phyloP scores from a whole-genome alignment of 2,329 filamentous ascomycete species.

The Leptographium lundbergii region DNA sequence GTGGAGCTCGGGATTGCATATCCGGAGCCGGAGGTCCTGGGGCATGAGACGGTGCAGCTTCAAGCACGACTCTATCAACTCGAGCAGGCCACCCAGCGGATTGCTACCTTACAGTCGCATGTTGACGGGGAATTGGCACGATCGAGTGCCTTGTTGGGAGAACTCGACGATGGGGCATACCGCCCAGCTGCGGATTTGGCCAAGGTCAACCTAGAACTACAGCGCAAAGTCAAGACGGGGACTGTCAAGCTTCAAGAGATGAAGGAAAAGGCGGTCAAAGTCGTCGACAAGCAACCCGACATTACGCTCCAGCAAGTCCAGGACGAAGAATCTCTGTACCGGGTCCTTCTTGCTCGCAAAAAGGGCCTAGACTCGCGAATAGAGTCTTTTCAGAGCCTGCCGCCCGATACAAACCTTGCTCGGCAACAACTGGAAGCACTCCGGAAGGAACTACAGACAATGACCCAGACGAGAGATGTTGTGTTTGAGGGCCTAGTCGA shows the following conservation, averaged over 20 bases:
- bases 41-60: slow-evolving; percentile 39
- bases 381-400: slow-evolving; percentile 55
- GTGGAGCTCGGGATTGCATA: slow-evolving; percentile 35
- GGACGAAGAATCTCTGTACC: slow-evolving; percentile 44
- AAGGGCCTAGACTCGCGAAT: slow-evolving; percentile 50
- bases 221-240: slow-evolving; percentile 56
- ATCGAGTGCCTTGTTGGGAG: slow-evolving; percentile 25
- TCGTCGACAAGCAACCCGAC: slow-evolving; percentile 16
- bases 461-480: slow-evolving; percentile 53
- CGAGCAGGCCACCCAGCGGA: slow-evolving; percentile 41
- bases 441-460: slow-evolving; percentile 46
- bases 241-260: slow-evolving; percentile 56
- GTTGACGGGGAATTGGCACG: slow-evolving; percentile 36
- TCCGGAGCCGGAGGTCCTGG: slow-evolving; percentile 36
- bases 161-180: slow-evolving; percentile 33
- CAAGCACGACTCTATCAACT: slow-evolving; percentile 40
- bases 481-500: slow-evolving; percentile 65
- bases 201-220: slow-evolving; percentile 61
- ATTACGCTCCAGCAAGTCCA: slow-evolving; percentile 48
- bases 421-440: slow-evolving; percentile 57
- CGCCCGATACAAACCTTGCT: slow-evolving; percentile 57
- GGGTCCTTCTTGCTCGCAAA: slow-evolving; percentile 43
- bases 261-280: slow-evolving; percentile 26
- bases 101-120: slow-evolving; percentile 42
- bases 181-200: slow-evolving; percentile 45